Percentiles rank a stretch among this genome's conserved stretches.
Conservation (phyloP, 305 asterid genomes). For the Solanum hybrid region DNA sequence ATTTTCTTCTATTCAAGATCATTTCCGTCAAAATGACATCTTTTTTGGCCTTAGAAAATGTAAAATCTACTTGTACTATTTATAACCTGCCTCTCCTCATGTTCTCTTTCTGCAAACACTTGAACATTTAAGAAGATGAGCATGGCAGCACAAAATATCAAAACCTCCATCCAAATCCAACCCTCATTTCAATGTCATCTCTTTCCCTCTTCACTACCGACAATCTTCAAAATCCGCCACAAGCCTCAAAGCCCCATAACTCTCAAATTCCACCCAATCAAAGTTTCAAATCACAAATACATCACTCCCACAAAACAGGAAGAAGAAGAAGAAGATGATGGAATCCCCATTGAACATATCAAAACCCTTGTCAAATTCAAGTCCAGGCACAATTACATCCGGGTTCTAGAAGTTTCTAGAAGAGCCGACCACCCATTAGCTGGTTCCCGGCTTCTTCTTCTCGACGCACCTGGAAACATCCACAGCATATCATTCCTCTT, state of each 20-base stretch:
- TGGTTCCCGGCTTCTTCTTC: slow-evolving; percentile 76
- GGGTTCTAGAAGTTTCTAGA: slow-evolving; percentile 74
- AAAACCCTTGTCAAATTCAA: slow-evolving; percentile 74
- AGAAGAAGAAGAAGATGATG: slow-evolving; percentile 15
- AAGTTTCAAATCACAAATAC: slow-evolving; percentile 15
- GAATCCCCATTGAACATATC: slow-evolving; percentile 76
- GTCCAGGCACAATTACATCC: slow-evolving; percentile 68
- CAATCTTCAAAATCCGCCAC: slow-evolving; percentile 14
- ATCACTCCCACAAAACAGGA: slow-evolving; percentile 8
- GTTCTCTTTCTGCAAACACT: background rate
- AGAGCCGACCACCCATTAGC: slow-evolving; percentile 79
- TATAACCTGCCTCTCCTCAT: background rate
- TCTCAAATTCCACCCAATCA: slow-evolving; percentile 1
- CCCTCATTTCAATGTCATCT: slow-evolving; percentile 4
- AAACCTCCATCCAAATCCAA: slow-evolving; percentile 7
- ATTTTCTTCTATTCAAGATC: background rate
- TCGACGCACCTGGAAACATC: slow-evolving; percentile 87
- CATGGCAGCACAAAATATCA: slow-evolving; percentile 15
- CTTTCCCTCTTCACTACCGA: background rate
- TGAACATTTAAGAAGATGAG: background rate
- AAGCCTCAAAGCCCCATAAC: slow-evolving; percentile 2
- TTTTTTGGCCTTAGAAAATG: background rate
- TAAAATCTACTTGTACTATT: background rate
- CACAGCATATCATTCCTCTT: slow-evolving; percentile 74
- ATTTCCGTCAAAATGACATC: background rate